These are phyloP conservation scores for Beta vulgaris DNA, from an alignment of 148 eudicot species.

Conservation along the genomic window DNA sequence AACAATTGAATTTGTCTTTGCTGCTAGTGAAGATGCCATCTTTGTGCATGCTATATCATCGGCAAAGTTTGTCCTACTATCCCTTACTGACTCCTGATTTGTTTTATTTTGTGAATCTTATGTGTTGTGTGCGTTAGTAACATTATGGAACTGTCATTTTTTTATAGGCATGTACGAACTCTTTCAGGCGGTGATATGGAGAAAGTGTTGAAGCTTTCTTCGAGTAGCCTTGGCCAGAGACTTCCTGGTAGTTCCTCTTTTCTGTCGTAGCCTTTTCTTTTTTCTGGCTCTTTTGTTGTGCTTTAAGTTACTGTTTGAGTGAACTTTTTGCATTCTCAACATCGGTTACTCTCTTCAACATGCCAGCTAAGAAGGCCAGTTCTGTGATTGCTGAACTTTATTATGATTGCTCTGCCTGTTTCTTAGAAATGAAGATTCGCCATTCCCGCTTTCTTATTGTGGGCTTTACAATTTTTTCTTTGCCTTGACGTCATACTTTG, in stretches of 20 bases:
- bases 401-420: neutral
- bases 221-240: slow-evolving; percentile 39
- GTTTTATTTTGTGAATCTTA: neutral
- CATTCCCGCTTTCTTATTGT: neutral
- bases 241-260: slow-evolving; percentile 59
- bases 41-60: slow-evolving; percentile 81
- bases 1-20: slow-evolving; percentile 77
- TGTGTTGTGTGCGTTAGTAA: neutral
- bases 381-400: no score
- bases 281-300: neutral
- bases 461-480: neutral
- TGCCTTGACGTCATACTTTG: neutral
- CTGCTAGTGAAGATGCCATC: slow-evolving; percentile 86
- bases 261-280: neutral
- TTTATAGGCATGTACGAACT: slow-evolving; percentile 70
- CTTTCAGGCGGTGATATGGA: slow-evolving; percentile 77
- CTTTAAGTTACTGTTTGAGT: neutral
- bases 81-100: slow-evolving; percentile 8
- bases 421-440: neutral
- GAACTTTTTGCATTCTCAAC: neutral
- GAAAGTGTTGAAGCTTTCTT: slow-evolving; percentile 50
- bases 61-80: slow-evolving; percentile 61
- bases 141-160: slow-evolving; percentile 17
- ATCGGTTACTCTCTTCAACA: neutral
- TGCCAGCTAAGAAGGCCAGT: no score